Percentiles rank a stretch among this genome's conserved stretches.
Conservation (phyloP, 371 early-diverging fungal genomes). For the Mucor lusitanicus region DNA sequence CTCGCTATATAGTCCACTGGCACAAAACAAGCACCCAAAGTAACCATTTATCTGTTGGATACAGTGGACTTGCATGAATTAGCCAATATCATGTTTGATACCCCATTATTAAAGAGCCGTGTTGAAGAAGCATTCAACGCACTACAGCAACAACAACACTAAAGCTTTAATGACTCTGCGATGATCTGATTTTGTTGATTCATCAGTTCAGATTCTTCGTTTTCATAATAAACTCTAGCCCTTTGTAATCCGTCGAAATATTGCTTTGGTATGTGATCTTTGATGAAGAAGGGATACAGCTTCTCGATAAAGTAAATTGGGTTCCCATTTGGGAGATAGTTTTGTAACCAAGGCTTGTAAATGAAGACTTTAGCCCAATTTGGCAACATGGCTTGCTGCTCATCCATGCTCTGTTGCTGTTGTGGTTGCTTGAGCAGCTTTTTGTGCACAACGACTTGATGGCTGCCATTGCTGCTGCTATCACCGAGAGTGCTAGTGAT, state of each 20-base stretch:
- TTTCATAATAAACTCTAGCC: slow-evolving; percentile 22
- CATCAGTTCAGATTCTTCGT: neutral
- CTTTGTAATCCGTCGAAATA: slow-evolving; percentile 29
- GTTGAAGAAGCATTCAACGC: slow-evolving; percentile 27
- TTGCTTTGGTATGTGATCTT: slow-evolving; percentile 32
- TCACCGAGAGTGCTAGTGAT: neutral
- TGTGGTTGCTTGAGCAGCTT: neutral
- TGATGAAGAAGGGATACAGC: slow-evolving; percentile 28
- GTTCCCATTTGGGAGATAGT: slow-evolving; percentile 12
- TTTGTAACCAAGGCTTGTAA: slow-evolving; percentile 4
- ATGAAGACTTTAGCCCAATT: slow-evolving; percentile 16
- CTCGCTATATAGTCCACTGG: slow-evolving; percentile 33
- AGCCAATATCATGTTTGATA: slow-evolving; percentile 46
- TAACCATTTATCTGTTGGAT: slow-evolving; percentile 47
- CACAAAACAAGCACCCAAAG: slow-evolving; percentile 41
- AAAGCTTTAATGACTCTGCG: slow-evolving; percentile 5
- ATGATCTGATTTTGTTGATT: neutral
- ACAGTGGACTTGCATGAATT: slow-evolving; percentile 40
- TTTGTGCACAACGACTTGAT: neutral
- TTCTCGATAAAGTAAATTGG: slow-evolving; percentile 26
- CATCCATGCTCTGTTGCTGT: neutral
- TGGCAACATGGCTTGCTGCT: slow-evolving; percentile 7
- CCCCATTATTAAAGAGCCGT: slow-evolving; percentile 26
- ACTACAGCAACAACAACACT: slow-evolving; percentile 16
- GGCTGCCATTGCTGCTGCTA: neutral